phyloP scores from a whole-genome alignment of 805 yeast genomes.

The Kodamaea kaohsiungensis region DNA sequence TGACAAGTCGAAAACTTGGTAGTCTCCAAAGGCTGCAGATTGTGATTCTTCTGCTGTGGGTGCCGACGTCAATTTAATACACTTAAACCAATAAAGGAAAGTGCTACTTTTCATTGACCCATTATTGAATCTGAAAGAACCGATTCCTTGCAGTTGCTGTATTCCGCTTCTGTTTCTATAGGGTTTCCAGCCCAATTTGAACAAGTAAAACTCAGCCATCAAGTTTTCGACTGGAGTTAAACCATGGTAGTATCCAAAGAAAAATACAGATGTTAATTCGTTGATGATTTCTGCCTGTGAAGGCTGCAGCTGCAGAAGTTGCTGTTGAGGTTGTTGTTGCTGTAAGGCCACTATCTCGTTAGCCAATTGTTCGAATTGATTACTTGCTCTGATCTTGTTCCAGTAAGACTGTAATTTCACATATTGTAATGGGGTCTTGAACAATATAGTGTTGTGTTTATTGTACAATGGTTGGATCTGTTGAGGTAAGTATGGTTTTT shows the following conservation, averaged over 20 bases:
- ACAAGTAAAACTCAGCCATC: constrained; percentile 42
- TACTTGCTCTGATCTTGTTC: constrained; percentile 39
- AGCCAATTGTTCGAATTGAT: constrained; percentile 34
- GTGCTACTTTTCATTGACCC: constrained; percentile 5
- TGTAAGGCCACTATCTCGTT: constrained; percentile 28
- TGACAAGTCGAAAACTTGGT: constrained; percentile 41
- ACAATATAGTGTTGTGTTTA: constrained; percentile 3
- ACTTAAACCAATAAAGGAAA: constrained; percentile 30
- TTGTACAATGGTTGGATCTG: constrained; percentile 14
- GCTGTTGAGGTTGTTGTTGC: constrained; percentile 22
- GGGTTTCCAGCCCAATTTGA: constrained; percentile 44
- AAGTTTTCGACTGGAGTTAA: constrained; percentile 44
- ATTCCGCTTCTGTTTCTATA: constrained; percentile 23
- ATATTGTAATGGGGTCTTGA: constrained; percentile 37
- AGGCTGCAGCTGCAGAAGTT: constrained; percentile 19
- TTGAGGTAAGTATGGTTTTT: constrained; percentile 37
- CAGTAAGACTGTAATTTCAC: constrained; percentile 39
- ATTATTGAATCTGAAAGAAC: constrained; percentile 8
- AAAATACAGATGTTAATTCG: constrained; percentile 40
- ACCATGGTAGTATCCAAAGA: constrained; percentile 46
- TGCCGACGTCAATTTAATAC: constrained; percentile 17
- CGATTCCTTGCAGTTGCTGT: constrained; percentile 8
- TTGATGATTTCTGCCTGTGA: constrained; percentile 27
- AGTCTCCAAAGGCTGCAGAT: constrained; percentile 35
- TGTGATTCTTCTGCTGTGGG: constrained; percentile 11